Conservation (phyloP, 2,329 filamentous ascomycete genomes). For the Ophiocordyceps polyrhachis-furcata region DNA sequence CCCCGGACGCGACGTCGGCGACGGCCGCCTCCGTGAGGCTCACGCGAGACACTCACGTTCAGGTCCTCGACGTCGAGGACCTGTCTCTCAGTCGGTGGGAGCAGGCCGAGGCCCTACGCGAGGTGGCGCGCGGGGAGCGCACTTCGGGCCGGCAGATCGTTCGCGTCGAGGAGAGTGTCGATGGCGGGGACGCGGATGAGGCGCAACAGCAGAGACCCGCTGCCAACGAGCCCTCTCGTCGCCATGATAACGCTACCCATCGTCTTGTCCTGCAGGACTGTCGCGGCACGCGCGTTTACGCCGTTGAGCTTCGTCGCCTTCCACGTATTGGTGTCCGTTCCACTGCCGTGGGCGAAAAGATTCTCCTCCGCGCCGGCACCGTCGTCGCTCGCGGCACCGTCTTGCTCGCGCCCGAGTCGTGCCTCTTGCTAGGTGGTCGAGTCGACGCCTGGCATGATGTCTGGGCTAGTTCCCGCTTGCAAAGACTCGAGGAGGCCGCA, state of each 20-base stretch:
- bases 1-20: neutral
- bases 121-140: conserved; percentile 51
- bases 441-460: conserved; percentile 61
- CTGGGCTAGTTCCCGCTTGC: conserved; percentile 58
- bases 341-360: conserved; percentile 59
- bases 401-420: conserved; percentile 52
- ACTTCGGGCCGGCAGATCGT: conserved; percentile 68
- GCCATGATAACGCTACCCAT: conserved; percentile 37
- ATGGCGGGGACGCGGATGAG: conserved; percentile 9
- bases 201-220: neutral
- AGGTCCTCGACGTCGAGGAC: conserved; percentile 76
- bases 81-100: conserved; percentile 65
- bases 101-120: conserved; percentile 68
- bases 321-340: conserved; percentile 46
- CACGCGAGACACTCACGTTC: conserved; percentile 46
- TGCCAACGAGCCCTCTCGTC: too few relatives aligned
- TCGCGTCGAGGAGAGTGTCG: conserved; percentile 37
- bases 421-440: conserved; percentile 69
- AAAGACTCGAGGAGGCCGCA: conserved; percentile 41
- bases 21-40: conserved; percentile 18
- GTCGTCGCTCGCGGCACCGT: conserved; percentile 57
- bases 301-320: conserved; percentile 50
- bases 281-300: conserved; percentile 48
- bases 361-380: conserved; percentile 47
- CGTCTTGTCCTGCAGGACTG: conserved; percentile 70